Evolutionary conservation across 345 rosid genomes (phyloP), one percentile per base, ranked within the genome.

Genomic region (Toxicodendron radicans): DNA sequence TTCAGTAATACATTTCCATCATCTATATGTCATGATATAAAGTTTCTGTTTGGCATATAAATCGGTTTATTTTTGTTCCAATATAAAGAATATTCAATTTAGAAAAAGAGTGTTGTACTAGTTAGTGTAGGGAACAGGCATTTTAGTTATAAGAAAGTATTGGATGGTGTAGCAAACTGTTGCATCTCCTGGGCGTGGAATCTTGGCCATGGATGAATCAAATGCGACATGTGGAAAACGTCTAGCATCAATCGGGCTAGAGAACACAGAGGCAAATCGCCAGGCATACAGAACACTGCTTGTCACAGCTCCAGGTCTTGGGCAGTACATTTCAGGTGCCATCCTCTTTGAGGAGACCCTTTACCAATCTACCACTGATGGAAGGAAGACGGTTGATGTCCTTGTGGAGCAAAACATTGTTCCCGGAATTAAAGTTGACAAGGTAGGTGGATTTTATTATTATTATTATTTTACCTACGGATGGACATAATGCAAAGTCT

Each of bases 311-410:
- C 81, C 78, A 2, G 85, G 82, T 4, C 70, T 76, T 9, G 85
- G 85, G 14, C 64, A 81, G 67, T 75, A 77, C 57, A 56, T 84
- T 64, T 84, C 83, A 0, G 85, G 81, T 21, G 83, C 83, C 73
- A 84, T 84, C 68, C 80, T 84, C 70, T 84, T 84, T 7, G 80
- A 79, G 78, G 83, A 79, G 77, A 81, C 82, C 9, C 85, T 81
- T 43, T 81, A 81, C 81, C 87, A 84, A 60, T 81, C 78, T 35
- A 81, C 82, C 11, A 48, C 38, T 7, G 83, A 79, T 43, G 82
- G 83, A 14, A 72, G 20, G 72, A 79, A 84, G 74, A 79, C 75
- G 70, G 83, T 76, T 5, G 72, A 81, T 27, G 79, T 78, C 23
- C 78, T 83, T 1, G 35, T 71, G 58, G 87, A 84, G 78, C 83